A percentile compares a stretch with the other conserved stretches of the same genome.
Evolutionary conservation across 2,329 filamentous ascomycete genomes (phyloP).

Genomic region (Ilyonectria destructans): DNA sequence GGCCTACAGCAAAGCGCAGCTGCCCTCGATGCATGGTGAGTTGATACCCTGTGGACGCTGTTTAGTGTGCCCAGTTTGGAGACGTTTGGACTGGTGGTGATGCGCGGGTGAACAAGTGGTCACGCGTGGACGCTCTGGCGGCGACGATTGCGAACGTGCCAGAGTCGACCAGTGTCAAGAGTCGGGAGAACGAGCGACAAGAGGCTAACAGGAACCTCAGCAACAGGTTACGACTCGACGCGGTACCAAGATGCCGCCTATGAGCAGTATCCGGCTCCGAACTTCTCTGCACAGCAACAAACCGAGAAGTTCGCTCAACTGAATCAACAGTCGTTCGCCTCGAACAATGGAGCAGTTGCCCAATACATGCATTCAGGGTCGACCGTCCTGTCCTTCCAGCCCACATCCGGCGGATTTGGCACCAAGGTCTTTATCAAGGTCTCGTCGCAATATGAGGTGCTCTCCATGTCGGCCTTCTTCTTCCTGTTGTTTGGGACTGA

Average conservation of each 20-base stretch:
- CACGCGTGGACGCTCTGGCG: not conserved
- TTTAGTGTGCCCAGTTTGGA: slow-evolving; percentile 43
- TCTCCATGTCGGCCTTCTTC: slow-evolving; percentile 72
- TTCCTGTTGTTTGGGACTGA: slow-evolving; percentile 85
- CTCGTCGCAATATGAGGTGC: slow-evolving; percentile 81
- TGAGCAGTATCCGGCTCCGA: slow-evolving; percentile 66
- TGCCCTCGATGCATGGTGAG: slow-evolving; percentile 87
- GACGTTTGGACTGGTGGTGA: not conserved
- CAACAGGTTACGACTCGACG: slow-evolving; percentile 72
- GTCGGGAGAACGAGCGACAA: not conserved
- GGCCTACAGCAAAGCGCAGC: slow-evolving; percentile 82
- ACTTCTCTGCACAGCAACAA: slow-evolving; percentile 64
- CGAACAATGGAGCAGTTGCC: slow-evolving; percentile 75
- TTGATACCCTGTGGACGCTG: slow-evolving; percentile 46
- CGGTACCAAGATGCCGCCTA: slow-evolving; percentile 73
- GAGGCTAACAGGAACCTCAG: slow-evolving; percentile 33
- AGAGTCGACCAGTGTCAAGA: not conserved
- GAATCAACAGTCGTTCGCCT: slow-evolving; percentile 71
- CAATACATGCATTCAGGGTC: slow-evolving; percentile 76
- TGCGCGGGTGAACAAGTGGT: not conserved
- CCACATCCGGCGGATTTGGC: slow-evolving; percentile 77
- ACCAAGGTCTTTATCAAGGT: slow-evolving; percentile 83
- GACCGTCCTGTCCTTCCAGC: slow-evolving; percentile 80
- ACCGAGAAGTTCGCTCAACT: slow-evolving; percentile 68
- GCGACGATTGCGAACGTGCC: not conserved